Evolutionary conservation across 2,329 filamentous ascomycete species (phyloP), one percentile per base, ranked within the genome.

Genomic region (Nemania diffusa): DNA sequence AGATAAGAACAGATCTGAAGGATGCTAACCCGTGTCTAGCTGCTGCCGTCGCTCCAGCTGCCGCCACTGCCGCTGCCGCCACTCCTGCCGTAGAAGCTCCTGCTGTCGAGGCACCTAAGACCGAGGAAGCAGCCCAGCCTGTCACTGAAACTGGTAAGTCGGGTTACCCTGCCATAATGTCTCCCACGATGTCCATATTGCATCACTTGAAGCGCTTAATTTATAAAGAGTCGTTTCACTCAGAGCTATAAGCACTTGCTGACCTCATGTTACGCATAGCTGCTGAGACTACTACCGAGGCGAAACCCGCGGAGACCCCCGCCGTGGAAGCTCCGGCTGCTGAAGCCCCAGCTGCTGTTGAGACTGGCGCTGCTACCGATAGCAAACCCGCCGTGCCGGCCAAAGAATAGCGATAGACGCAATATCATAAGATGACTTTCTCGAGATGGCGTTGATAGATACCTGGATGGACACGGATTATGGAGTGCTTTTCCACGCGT

Each of bases 121-220:
- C 76, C 13, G 76, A 75, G 64, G 70, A 76, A n/a, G 44, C 46
- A 40, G 51, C 22, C 6, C 37, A 64, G 22, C 77, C 77, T 22
- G 73, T 73, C 40, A 40, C 68, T 55, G 72, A 69, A n/a, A 71
- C 74, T 69, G 71, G 75, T 80, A 72, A 74, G 76, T 73, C 24
- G 15, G 34, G 34, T 57, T 34, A 70, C 62, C 44, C 60, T 58
- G 8, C 65, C 57, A 48, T 29, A 50, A 48, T 13, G 11, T 13
- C 42, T 24, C 40, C n/a, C 52, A 29, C 57, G 26, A 53, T 34
- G 62, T 29, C 50, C 34, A n/a, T 9, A 13, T 59, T 51, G 65
- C 40, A 40, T 22, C 51, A 37, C 20, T 44, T 64, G 13, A 20
- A 34, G 24, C 24, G 44, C 46, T 65, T 34, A 20, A 29, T 34